A percentile compares a stretch with the other conserved stretches of the same genome.
Conservation (phyloP, 1,284 basidiomycete species). For the Cutaneotrichosporon cavernicola region DNA sequence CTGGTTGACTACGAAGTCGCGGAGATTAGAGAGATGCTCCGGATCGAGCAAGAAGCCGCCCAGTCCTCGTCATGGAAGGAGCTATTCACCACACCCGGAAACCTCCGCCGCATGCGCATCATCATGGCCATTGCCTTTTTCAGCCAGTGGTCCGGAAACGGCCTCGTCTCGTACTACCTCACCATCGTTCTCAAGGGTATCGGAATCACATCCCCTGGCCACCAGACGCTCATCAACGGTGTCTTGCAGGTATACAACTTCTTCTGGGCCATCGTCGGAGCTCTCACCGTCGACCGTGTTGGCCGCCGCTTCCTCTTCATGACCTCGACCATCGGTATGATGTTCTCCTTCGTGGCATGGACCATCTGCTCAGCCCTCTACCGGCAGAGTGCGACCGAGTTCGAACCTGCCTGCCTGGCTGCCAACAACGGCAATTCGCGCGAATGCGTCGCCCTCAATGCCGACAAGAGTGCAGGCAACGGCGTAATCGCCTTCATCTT, state of each 20-base stretch:
- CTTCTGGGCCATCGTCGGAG: conserved; percentile 28
- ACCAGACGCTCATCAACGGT: conserved; percentile 65
- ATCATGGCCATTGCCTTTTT: conserved; percentile 44
- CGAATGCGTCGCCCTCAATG: conserved; percentile 41
- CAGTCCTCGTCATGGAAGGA: conserved; percentile 54
- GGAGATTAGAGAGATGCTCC: conserved; percentile 49
- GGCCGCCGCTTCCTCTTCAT: conserved; percentile 40
- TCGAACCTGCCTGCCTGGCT: conserved; percentile 17
- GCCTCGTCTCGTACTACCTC: conserved; percentile 59
- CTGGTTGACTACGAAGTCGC: conserved; percentile 47
- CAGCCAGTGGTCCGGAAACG: conserved; percentile 43
- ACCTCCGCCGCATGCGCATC: conserved; percentile 34
- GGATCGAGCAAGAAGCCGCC: conserved; percentile 25
- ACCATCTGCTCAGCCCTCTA: conserved; percentile 68
- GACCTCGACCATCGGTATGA: conserved; percentile 28
- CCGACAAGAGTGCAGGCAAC: conserved; percentile 20
- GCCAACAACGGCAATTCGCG: conserved; percentile 59
- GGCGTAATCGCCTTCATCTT: conserved; percentile 28
- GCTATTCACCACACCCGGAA: conserved; percentile 28
- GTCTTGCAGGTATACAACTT: conserved; percentile 27
- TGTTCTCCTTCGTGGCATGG: conserved; percentile 63
- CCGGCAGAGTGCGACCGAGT: conserved; percentile 29
- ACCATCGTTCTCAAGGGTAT: conserved; percentile 68
- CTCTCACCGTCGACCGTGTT: conserved; percentile 44
- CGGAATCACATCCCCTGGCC: conserved; percentile 63